These are phyloP conservation scores for Micromonas commoda DNA, from an alignment of 139 green algal species.

Conservation along the genomic window DNA sequence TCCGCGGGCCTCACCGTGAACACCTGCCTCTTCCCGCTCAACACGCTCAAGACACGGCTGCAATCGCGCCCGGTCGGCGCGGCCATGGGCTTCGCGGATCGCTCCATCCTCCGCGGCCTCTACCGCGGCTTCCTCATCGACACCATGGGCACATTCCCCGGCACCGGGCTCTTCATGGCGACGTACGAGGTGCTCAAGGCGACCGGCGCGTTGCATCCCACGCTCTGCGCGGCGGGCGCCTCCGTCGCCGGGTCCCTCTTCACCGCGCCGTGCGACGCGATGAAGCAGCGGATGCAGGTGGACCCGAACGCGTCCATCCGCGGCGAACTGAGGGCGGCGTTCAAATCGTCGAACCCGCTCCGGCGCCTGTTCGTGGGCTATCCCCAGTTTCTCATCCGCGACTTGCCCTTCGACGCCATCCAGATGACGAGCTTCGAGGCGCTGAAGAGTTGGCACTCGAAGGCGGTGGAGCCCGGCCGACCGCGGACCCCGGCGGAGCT, in stretches of 20 bases:
- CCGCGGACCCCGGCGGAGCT: background rate
- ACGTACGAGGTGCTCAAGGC: constrained; percentile 68
- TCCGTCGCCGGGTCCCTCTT: constrained; percentile 74
- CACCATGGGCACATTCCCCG: constrained; percentile 58
- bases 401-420: constrained; percentile 97
- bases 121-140: constrained; percentile 61
- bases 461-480: background rate
- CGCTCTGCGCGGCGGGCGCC: constrained; percentile 38
- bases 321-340: constrained; percentile 62
- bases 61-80: constrained; percentile 43
- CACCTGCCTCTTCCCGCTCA: constrained; percentile 87
- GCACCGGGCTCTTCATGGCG: constrained; percentile 85
- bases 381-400: constrained; percentile 86
- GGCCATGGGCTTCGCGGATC: background rate
- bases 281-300: constrained; percentile 19
- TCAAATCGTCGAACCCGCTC: constrained; percentile 62
- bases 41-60: constrained; percentile 98
- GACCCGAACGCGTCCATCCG: constrained; percentile 36
- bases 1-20: constrained; percentile 40
- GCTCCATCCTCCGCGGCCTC: constrained; percentile 41
- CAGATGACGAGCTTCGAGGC: constrained; percentile 77
- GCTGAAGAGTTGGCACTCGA: background rate
- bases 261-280: constrained; percentile 90
- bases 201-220: background rate
- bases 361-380: constrained; percentile 85